Conservation (phyloP, 2,329 filamentous ascomycete genomes). For the Septoria linicola region DNA sequence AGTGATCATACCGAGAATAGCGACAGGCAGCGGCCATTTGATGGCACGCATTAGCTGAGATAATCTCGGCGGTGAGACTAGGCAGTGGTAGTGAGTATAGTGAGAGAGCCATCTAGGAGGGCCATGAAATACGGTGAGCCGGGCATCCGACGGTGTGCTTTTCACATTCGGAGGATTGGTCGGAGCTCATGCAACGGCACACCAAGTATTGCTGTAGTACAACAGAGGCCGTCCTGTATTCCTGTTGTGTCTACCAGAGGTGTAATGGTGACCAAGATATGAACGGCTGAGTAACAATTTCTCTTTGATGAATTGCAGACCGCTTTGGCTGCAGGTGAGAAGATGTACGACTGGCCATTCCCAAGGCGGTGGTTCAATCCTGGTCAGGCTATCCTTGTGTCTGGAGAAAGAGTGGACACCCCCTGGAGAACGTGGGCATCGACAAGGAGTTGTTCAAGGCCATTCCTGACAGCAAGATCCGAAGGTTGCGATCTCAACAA, state of each 20-base stretch:
- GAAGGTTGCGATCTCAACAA: neutral
- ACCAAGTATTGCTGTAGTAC: too few species aligned
- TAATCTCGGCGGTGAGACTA: neutral
- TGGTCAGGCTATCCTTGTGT: neutral
- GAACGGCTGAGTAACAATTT: neutral
- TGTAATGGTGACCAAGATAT: neutral
- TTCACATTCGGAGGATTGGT: neutral
- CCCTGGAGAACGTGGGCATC: neutral
- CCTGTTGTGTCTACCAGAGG: too few species aligned
- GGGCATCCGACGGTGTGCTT: neutral
- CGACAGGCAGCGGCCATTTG: neutral
- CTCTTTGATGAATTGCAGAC: neutral
- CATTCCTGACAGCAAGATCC: neutral
- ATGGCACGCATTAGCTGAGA: neutral
- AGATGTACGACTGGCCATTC: neutral
- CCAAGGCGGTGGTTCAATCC: neutral
- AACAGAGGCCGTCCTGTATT: too few species aligned
- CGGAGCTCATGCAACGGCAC: neutral
- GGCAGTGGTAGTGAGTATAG: neutral
- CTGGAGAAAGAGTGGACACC: neutral
- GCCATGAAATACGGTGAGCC: neutral
- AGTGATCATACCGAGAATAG: neutral
- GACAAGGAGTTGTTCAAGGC: neutral
- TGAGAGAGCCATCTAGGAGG: neutral
- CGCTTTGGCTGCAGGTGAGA: neutral